Evolutionary conservation across 345 rosid genomes (phyloP).

Genomic region (Brassica carinata): DNA sequence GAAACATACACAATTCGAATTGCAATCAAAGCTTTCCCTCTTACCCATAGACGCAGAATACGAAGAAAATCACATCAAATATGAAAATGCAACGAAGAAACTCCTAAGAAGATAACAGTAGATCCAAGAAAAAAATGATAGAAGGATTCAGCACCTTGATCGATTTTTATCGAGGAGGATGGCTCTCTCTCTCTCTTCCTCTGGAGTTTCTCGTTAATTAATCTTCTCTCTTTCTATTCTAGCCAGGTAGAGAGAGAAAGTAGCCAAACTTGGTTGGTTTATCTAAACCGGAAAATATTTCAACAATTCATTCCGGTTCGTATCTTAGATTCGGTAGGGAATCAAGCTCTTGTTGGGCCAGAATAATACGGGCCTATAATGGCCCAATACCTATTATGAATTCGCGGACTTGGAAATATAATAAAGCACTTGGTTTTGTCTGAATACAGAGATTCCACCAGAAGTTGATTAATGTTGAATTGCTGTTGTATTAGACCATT

Average conservation of each 20-base stretch:
- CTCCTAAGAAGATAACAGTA: too few species aligned
- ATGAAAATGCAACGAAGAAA: too few species aligned
- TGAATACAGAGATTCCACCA: background rate
- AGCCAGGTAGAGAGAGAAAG: too few species aligned
- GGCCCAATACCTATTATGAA: background rate
- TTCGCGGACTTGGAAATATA: background rate
- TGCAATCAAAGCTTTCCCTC: too few species aligned
- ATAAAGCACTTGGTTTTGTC: background rate
- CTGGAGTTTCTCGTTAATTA: too few species aligned
- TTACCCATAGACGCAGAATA: too few species aligned
- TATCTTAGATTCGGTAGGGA: background rate
- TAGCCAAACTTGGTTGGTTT: background rate
- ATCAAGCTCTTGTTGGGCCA: background rate
- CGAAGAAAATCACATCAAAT: too few species aligned
- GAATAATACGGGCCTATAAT: background rate
- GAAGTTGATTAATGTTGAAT: background rate
- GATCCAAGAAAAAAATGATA: too few species aligned
- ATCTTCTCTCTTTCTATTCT: background rate
- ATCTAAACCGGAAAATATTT: background rate
- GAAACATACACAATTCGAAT: too few species aligned
- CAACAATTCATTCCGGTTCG: background rate
- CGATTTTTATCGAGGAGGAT: too few species aligned
- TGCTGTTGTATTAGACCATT: background rate
- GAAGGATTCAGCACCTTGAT: too few species aligned
- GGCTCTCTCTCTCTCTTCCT: too few species aligned